phyloP scores from a whole-genome alignment of 2,329 filamentous ascomycete genomes.

The Aureobasidium musti region DNA sequence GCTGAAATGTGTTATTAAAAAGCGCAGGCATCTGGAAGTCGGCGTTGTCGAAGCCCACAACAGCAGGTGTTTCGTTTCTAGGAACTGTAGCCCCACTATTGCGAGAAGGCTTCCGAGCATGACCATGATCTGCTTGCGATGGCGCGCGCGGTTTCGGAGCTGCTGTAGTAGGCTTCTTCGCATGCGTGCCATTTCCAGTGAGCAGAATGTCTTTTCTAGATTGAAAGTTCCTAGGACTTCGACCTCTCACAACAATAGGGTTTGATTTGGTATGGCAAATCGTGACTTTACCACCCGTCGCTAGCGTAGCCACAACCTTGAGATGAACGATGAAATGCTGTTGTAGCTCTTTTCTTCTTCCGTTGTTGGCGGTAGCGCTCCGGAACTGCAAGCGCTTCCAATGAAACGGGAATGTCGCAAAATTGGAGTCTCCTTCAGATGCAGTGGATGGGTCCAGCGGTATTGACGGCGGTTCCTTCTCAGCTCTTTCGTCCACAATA shows the following conservation, averaged over 20 bases:
- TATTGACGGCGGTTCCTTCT: constrained; percentile 84
- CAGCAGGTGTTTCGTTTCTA: constrained; percentile 41
- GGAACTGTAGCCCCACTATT: constrained; percentile 19
- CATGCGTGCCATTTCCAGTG: constrained; percentile 72
- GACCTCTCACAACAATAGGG: constrained; percentile 88
- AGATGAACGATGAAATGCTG: constrained; percentile 92
- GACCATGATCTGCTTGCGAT: constrained; percentile 5
- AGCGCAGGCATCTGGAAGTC: constrained; percentile 47
- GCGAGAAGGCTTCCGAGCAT: constrained; percentile 12
- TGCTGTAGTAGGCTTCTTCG: constrained; percentile 59
- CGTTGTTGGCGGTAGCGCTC: constrained; percentile 95
- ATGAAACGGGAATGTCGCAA: constrained; percentile 85
- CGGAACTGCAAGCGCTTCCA: constrained; percentile 94
- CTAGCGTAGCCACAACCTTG: constrained; percentile 79
- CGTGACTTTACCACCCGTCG: constrained; percentile 78
- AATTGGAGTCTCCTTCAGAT: constrained; percentile 75
- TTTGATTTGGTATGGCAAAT: constrained; percentile 83
- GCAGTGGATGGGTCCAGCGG: constrained; percentile 68
- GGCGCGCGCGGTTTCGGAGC: neutral
- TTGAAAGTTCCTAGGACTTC: constrained; percentile 93
- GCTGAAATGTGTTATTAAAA: constrained; percentile 41
- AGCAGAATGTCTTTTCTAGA: constrained; percentile 90
- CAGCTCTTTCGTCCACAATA: constrained; percentile 67
- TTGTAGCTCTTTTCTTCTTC: constrained; percentile 88
- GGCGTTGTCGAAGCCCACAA: constrained; percentile 43